Evolutionary conservation across 225 moss, liverwort and hornwort species (phyloP).

Genomic region (Physcomitrellopsis africana): DNA sequence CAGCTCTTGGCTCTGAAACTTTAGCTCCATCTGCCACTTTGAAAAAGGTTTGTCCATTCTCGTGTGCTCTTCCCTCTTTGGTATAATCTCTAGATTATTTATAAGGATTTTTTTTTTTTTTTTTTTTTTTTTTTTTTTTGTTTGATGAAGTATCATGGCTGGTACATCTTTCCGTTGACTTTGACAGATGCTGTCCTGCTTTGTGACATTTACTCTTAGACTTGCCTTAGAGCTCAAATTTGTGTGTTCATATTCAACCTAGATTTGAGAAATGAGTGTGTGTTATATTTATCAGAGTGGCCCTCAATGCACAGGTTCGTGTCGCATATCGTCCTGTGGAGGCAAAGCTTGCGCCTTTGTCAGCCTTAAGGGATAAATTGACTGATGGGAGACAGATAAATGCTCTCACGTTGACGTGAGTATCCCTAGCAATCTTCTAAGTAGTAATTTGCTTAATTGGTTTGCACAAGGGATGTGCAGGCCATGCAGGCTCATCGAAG

Average conservation of each 20-base stretch:
- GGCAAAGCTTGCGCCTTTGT: slow-evolving; percentile 64
- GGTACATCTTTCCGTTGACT: not conserved
- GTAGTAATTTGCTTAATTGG: not conserved
- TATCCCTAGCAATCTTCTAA: not conserved
- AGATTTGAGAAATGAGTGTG: not conserved
- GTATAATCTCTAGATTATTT: not conserved
- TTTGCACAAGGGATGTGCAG: not conserved
- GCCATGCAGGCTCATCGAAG: not conserved
- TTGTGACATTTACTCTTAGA: not conserved
- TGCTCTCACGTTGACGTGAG: slow-evolving; percentile 66
- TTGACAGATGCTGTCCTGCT: not conserved
- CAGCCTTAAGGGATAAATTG: slow-evolving; percentile 67
- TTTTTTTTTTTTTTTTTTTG: not conserved
- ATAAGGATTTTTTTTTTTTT: not conserved
- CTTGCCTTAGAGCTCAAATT: not conserved
- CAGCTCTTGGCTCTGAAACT: slow-evolving; percentile 53
- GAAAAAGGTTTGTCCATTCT: slow-evolving; percentile 34
- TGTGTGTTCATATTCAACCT: not conserved
- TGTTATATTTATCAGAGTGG: not conserved
- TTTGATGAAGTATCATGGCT: not conserved
- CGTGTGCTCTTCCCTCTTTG: not conserved
- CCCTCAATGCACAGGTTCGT: slow-evolving; percentile 51
- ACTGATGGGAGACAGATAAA: slow-evolving; percentile 70
- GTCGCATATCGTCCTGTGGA: slow-evolving; percentile 64
- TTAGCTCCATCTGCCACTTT: slow-evolving; percentile 63